Evolutionary conservation across 148 eudicot species (phyloP).

Genomic region (Camellia sinensis): DNA sequence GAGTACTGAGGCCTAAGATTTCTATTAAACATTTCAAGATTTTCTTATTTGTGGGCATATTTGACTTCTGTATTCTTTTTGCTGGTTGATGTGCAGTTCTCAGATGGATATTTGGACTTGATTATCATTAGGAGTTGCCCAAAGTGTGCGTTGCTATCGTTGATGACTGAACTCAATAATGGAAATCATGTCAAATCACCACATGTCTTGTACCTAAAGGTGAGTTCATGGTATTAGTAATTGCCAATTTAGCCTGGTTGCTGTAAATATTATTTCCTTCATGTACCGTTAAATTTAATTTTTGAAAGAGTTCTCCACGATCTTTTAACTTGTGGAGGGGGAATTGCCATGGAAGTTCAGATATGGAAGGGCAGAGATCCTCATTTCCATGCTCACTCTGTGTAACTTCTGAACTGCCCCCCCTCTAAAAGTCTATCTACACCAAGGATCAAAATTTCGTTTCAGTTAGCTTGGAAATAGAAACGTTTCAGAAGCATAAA

Average conservation of each 20-base stretch:
- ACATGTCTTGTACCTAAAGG: constrained; percentile 71
- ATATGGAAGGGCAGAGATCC: background rate
- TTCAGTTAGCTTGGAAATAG: too few species aligned
- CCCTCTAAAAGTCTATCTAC: background rate
- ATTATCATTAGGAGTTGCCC: constrained; percentile 61
- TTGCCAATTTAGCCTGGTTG: background rate
- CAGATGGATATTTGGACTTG: constrained; percentile 90
- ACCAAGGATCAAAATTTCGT: too few species aligned
- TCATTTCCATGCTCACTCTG: background rate
- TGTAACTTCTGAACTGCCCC: background rate
- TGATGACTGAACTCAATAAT: constrained; percentile 55
- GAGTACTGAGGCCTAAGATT: background rate
- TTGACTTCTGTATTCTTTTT: constrained; percentile 9
- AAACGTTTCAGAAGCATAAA: too few species aligned
- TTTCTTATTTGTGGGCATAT: background rate
- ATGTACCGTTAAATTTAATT: background rate
- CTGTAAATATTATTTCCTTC: background rate
- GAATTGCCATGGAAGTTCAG: background rate
- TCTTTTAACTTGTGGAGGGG: background rate
- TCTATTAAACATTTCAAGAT: background rate
- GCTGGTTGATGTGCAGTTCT: constrained; percentile 58
- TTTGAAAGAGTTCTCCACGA: background rate
- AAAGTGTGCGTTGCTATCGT: constrained; percentile 53
- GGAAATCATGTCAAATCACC: constrained; percentile 90
- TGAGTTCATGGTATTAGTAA: constrained; percentile 22